Conservation (phyloP, 306 rosid species). For the Quercus bicolor region DNA sequence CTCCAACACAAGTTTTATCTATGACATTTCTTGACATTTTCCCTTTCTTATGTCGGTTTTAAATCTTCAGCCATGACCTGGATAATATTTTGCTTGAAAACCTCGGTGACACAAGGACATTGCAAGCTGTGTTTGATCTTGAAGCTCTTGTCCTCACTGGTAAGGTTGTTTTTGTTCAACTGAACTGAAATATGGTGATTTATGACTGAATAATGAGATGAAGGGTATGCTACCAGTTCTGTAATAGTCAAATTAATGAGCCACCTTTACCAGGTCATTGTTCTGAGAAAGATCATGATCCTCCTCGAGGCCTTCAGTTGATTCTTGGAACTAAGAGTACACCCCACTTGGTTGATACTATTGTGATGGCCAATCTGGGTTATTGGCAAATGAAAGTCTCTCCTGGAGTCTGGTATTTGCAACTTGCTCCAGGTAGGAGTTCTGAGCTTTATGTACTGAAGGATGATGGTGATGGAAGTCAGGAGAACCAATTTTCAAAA, state of each 20-base stretch:
- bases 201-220: conserved; percentile 6
- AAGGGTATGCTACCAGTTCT: neutral
- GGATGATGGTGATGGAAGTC: conserved; percentile 59
- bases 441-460: conserved; percentile 83
- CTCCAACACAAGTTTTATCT: neutral
- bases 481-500: conserved; percentile 56
- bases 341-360: conserved; percentile 93
- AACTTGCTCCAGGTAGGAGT: conserved; percentile 98
- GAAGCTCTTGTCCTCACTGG: conserved; percentile 99
- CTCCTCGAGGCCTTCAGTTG: conserved; percentile 94
- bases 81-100: conserved; percentile 98
- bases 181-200: neutral
- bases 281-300: conserved; percentile 90
- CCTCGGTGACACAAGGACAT: conserved; percentile 83
- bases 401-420: conserved; percentile 99
- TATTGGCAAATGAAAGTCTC: conserved; percentile 99
- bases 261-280: conserved; percentile 74
- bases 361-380: conserved; percentile 99
- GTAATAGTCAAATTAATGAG: conserved; percentile 16
- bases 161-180: conserved; percentile 27
- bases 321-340: conserved; percentile 84
- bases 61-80: conserved; percentile 82
- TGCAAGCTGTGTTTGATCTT: conserved; percentile 95
- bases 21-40: neutral
- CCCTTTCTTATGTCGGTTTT: conserved; percentile 5